phyloP scores from a whole-genome alignment of 805 yeast species.

The Metschnikowia drakensbergensis region DNA sequence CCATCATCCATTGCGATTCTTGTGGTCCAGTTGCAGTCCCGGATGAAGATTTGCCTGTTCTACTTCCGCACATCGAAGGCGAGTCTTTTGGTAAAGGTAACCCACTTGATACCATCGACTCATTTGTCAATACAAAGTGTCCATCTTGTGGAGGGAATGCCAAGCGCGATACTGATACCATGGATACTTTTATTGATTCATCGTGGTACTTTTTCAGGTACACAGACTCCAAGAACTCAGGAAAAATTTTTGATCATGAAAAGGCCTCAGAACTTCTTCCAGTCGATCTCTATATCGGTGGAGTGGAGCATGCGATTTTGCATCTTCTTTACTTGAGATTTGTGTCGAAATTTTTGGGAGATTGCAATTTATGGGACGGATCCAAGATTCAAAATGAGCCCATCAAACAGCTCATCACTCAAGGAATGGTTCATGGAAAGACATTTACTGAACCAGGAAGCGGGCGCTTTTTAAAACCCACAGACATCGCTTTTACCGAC shows the following conservation, averaged over 20 bases:
- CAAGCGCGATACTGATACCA: conserved; percentile 90
- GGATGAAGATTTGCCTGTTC: conserved; percentile 77
- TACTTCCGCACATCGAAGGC: conserved; percentile 60
- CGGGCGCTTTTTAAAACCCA: conserved; percentile 74
- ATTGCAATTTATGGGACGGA: conserved; percentile 68
- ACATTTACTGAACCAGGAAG: conserved; percentile 70
- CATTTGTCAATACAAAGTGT: conserved; percentile 70
- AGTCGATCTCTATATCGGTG: conserved; percentile 89
- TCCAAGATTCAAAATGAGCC: conserved; percentile 67
- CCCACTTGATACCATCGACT: conserved; percentile 54
- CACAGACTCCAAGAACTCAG: conserved; percentile 63
- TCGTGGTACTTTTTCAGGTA: conserved; percentile 94
- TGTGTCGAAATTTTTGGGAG: conserved; percentile 70
- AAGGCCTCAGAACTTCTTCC: conserved; percentile 60
- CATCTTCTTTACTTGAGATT: conserved; percentile 87
- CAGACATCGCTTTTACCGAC: conserved; percentile 54
- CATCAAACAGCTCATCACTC: conserved; percentile 73
- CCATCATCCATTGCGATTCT: conserved; percentile 77
- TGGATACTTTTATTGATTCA: conserved; percentile 98
- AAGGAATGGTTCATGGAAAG: conserved; percentile 97
- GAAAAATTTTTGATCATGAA: conserved; percentile 50
- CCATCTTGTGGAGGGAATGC: conserved; percentile 77
- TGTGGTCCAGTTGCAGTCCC: conserved; percentile 96
- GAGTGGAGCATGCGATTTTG: conserved; percentile 94
- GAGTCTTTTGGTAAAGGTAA: conserved; percentile 62